Evolutionary conservation across 345 rosid species (phyloP), one percentile per base, ranked within the genome.

Genomic region (Microthlaspi erraticum): DNA sequence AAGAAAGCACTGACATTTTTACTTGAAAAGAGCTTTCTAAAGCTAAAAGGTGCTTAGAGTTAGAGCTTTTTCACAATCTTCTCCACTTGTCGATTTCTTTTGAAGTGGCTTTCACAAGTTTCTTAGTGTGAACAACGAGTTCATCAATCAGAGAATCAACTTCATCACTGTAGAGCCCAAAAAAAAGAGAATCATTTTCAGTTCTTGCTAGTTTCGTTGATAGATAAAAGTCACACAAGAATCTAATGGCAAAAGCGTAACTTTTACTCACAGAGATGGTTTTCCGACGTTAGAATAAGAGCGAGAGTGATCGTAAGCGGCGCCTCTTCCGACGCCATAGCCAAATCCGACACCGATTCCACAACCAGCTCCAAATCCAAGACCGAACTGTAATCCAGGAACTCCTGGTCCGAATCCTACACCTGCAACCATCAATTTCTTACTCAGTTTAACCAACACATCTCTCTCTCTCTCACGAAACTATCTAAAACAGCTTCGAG

Each of bases 261-360:
- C 3, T 26, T 5, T 8, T 4, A 75, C 79, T 76, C 36, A 76
- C 79, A 68, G 26, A 62, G 79, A 69, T 70, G 76, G 79, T n/a
- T 76, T 76, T 8, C 78, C 78, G 51, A 74, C 57, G 64, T 75
- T 75, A 10, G 60, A 44, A 60, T 68, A 67, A 51, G 78, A 75
- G 0, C 74, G 62, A 34, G 68, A 59, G 49, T 75, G 55, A 57
- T 87, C 98, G 42, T 83, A 79, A 77, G 96, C 98, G 0, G 86
- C 73, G 20, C 98, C 97, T 77, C 76, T 84, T 37, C 97, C 94
- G 1, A 79, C 65, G 4, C 96, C 96, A 83, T 91, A 93, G 3
- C 93, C 97, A 81, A 93, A 90, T 17, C 98, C 98, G 14, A 86
- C 67, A 45, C 98, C 97, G 60, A 90, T 56, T 17, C 97, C 98